Percentiles rank a stretch among this genome's conserved stretches.
Conservation (phyloP, 2,329 filamentous ascomycete species). For the Rhinocladiella mackenziei region DNA sequence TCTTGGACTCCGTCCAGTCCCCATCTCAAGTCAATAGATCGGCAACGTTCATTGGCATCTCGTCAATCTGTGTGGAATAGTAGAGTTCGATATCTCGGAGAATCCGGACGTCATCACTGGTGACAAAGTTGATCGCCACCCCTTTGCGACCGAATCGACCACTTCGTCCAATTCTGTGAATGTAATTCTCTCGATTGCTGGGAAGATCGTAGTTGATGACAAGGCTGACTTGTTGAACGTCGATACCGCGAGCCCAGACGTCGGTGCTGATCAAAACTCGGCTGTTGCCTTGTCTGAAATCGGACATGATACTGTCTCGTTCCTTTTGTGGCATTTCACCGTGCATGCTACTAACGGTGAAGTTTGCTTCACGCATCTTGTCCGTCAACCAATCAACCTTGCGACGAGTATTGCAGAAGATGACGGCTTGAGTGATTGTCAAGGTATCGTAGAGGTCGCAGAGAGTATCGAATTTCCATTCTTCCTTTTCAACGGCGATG, state of each 20-base stretch:
- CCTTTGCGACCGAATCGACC: constrained; percentile 96
- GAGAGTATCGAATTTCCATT: constrained; percentile 99
- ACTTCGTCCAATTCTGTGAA: constrained; percentile 94
- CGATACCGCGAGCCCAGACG: constrained; percentile 96
- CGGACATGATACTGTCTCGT: constrained; percentile 98
- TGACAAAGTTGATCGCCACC: constrained; percentile 99
- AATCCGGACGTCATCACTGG: constrained; percentile 95
- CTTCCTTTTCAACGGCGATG: constrained; percentile 98
- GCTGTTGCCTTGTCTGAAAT: constrained; percentile 94
- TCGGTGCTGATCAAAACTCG: constrained; percentile 96
- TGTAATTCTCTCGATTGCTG: constrained; percentile 99
- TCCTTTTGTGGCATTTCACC: constrained; percentile 99
- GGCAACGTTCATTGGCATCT: constrained; percentile 96
- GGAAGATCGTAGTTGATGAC: constrained; percentile 99
- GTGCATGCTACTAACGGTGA: constrained; percentile 98
- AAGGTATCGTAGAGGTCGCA: constrained; percentile 98
- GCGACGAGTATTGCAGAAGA: constrained; percentile 97
- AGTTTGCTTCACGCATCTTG: constrained; percentile 98
- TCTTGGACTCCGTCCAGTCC: background rate
- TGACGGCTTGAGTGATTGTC: constrained; percentile 97
- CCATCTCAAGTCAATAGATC: constrained; percentile 45
- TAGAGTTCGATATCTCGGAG: constrained; percentile 95
- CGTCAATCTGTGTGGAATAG: constrained; percentile 94
- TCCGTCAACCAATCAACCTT: constrained; percentile 99
- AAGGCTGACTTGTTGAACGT: constrained; percentile 95